phyloP scores from a whole-genome alignment of 345 rosid species.

The Arabis alpina region DNA sequence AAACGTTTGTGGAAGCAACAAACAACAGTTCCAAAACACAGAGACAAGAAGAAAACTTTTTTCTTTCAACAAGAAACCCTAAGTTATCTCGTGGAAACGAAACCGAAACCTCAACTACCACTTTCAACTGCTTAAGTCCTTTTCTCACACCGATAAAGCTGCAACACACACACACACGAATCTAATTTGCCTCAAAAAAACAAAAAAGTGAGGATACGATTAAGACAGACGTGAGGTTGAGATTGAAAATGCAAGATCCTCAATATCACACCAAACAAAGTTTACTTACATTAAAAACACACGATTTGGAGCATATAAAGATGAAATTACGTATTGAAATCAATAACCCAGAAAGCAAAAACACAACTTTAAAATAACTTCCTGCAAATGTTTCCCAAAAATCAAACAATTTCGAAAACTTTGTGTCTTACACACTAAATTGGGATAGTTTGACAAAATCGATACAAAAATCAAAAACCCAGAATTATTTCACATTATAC shows the following conservation, averaged over 20 bases:
- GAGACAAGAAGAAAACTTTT: slow-evolving; percentile 46
- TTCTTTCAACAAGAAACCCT: no score
- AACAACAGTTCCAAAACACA: no score
- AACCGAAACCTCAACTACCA: slow-evolving; percentile 60
- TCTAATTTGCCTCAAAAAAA: slow-evolving; percentile 11
- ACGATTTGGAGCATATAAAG: neutral
- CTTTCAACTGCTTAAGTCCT: slow-evolving; percentile 42
- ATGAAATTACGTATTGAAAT: slow-evolving; percentile 19
- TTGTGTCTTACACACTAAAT: no score
- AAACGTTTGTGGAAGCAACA: no score
- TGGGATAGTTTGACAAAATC: no score
- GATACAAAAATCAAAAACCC: no score
- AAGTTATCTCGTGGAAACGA: slow-evolving; percentile 47
- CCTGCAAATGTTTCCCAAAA: no score
- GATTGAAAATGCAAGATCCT: slow-evolving; percentile 35
- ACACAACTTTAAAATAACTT: slow-evolving; percentile 20
- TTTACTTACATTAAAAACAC: no score
- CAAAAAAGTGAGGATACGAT: slow-evolving; percentile 18
- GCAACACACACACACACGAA: slow-evolving; percentile 35
- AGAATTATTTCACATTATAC: no score
- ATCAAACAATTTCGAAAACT: no score
- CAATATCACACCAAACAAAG: neutral
- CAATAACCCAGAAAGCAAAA: slow-evolving; percentile 16
- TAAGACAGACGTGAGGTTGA: slow-evolving; percentile 34
- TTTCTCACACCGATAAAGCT: slow-evolving; percentile 48